phyloP scores from a whole-genome alignment of 2,329 filamentous ascomycete genomes.

The Trichocomaceae sp. region DNA sequence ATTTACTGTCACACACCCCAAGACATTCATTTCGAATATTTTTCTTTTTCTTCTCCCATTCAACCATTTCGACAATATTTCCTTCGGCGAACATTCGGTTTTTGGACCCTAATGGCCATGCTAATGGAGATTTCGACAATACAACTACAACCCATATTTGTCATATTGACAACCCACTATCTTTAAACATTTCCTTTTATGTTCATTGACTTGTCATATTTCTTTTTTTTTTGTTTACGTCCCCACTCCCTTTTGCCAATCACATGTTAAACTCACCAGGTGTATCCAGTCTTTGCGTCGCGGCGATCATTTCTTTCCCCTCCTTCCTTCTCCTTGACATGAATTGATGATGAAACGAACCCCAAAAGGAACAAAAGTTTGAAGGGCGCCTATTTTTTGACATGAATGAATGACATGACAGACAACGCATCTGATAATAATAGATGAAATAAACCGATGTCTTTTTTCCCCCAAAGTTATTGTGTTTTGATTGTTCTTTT shows the following conservation, averaged over 20 bases:
- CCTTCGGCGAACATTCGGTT: not conserved
- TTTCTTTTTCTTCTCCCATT: not conserved
- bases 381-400: not conserved
- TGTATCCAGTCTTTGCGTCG: conserved; percentile 10
- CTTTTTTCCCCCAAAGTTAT: conserved; percentile 1
- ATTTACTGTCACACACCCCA: not conserved
- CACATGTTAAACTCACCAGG: not conserved
- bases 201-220: conserved; percentile 1
- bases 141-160: not conserved
- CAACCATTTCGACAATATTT: not conserved
- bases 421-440: conserved; percentile 9
- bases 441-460: conserved; percentile 11
- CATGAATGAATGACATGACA: conserved; percentile 9
- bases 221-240: conserved; percentile 1
- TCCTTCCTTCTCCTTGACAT: not conserved
- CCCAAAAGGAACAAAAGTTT: conserved; percentile 6
- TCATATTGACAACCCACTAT: conserved; percentile 9
- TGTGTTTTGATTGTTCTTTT: conserved; percentile 12
- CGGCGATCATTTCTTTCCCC: conserved; percentile 6
- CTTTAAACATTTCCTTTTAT: conserved; percentile 12
- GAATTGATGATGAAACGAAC: conserved; percentile 10
- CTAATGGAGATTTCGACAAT: not conserved
- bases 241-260: conserved; percentile 3
- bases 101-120: not conserved
- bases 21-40: not conserved